Evolutionary conservation across 257 asterid species (phyloP), one percentile per base, ranked within the genome.

Genomic region (Galeopsis tetrahit): DNA sequence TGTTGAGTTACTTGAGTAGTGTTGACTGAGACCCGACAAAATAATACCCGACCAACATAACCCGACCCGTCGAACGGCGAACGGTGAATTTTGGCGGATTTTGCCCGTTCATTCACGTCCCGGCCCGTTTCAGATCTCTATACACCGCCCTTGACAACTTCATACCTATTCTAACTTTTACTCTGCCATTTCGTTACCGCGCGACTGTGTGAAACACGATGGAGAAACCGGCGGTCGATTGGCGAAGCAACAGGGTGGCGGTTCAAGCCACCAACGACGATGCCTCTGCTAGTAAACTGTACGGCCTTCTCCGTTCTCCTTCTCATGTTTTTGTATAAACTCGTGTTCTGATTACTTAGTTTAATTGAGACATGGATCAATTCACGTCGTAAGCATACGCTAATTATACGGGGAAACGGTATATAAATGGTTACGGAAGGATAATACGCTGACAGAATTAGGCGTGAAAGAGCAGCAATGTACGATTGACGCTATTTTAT

Each of bases 201-300:
- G 52, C 8, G 48, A 21, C 31, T 7, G 75, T 42, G 80, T 40
- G 75, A 74, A 62, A 17, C 61, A 44, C 38, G 73, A 87, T 86
- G 97, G 90, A 85, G 83, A 84, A 75, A 71, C 79, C 83, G 60
- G 79, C 79, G 61, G 77, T 80, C 75, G 96, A 90, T 80, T 70
- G 74, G 79, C 90, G 96, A 52, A 91, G 93, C 91, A 89, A 89
- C 82, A 81, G 85, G 69, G 85, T 89, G 73, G 92, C 98, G 62
- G 96, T 93, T 63, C 98, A 93, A 78, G 98, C 98, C 80, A 93
- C 96, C 74, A 91, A 93, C 84, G 96, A 89, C 82, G 98, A 93
- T 73, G 98, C 98, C 71, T 89, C 98, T 43, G 98, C 97, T 43
- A 93, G 97, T 84, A 91, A 93, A 79, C 88, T 91, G 98, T 93